Evolutionary conservation across 495 filamentous ascomycete genomes (phyloP).

Genomic region (Penicillium paxilli): DNA sequence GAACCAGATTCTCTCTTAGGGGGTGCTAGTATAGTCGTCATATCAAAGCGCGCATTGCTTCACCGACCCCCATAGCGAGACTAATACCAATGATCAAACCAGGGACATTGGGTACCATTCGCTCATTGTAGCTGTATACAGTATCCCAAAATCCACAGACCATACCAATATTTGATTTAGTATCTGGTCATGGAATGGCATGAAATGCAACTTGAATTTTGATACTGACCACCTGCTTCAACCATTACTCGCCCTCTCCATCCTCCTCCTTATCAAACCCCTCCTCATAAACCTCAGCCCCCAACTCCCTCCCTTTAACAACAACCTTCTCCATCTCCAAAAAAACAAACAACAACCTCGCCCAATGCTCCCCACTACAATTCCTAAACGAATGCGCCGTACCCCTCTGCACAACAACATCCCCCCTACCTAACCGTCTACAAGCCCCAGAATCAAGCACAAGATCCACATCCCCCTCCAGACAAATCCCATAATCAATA

Average conservation of each 20-base stretch:
- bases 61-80: too few relatives aligned
- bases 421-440: constrained; percentile 64
- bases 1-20: too few relatives aligned
- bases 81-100: too few relatives aligned
- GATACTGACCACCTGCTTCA: not conserved
- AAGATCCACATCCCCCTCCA: constrained; percentile 74
- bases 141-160: too few relatives aligned
- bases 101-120: too few relatives aligned
- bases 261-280: constrained; percentile 12
- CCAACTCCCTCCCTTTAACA: constrained; percentile 24
- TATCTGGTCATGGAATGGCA: too few relatives aligned
- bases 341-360: constrained; percentile 55
- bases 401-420: constrained; percentile 64
- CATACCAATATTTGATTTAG: too few relatives aligned
- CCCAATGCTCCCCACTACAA: constrained; percentile 47
- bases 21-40: too few relatives aligned
- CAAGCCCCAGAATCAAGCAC: constrained; percentile 62
- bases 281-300: constrained; percentile 30
- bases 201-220: too few relatives aligned
- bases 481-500: constrained; percentile 70
- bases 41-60: too few relatives aligned
- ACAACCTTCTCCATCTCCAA: constrained; percentile 31
- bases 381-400: constrained; percentile 70
- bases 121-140: too few relatives aligned
- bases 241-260: not conserved